These are phyloP conservation scores for Taiwanofungus camphoratus DNA, from an alignment of 1,284 basidiomycete genomes.

Conservation along the genomic window DNA sequence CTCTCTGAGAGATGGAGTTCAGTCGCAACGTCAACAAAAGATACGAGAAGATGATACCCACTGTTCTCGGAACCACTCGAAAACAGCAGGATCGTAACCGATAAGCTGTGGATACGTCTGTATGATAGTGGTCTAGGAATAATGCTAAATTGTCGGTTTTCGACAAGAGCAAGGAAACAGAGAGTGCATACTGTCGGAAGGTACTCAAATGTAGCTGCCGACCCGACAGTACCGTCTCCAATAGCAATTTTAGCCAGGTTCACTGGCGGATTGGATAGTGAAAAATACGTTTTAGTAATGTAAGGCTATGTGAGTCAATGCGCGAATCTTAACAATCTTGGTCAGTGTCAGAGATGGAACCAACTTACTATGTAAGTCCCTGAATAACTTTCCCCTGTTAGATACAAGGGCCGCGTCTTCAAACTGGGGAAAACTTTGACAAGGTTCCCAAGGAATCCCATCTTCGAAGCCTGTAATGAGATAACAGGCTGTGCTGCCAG, in stretches of 20 bases:
- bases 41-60: conserved; percentile 29
- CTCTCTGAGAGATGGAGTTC: conserved; percentile 37
- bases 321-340: neutral
- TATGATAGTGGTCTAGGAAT: conserved; percentile 43
- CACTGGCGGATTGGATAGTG: conserved; percentile 58
- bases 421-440: conserved; percentile 30
- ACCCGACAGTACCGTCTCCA: conserved; percentile 57
- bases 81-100: conserved; percentile 59
- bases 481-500: neutral
- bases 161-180: too few relatives aligned
- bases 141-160: too few relatives aligned
- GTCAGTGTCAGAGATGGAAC: neutral
- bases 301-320: conserved; percentile 45
- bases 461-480: conserved; percentile 11
- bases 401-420: conserved; percentile 25
- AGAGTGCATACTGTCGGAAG: conserved; percentile 43
- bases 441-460: conserved; percentile 24
- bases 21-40: neutral
- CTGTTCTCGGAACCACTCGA: conserved; percentile 64
- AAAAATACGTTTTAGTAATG: conserved; percentile 65
- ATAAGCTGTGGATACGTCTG: conserved; percentile 73
- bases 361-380: conserved; percentile 37
- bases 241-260: conserved; percentile 61
- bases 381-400: conserved; percentile 31
- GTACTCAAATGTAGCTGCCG: conserved; percentile 41